phyloP scores from a whole-genome alignment of 345 rosid genomes.

The Eucalyptus albens region DNA sequence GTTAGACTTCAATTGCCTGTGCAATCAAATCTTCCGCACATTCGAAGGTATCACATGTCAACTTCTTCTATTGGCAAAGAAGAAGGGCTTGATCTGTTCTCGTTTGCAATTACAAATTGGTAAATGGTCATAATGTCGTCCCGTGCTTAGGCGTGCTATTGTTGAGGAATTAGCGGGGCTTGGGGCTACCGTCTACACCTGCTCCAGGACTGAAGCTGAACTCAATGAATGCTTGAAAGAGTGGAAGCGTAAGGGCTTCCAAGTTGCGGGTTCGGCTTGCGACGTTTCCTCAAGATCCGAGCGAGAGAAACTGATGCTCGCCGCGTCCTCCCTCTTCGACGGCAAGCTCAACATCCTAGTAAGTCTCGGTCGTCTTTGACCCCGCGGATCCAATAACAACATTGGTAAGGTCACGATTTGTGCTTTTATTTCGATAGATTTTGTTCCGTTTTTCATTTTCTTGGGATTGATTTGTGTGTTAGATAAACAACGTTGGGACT shows the following conservation, averaged over 20 bases:
- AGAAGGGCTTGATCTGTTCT: neutral
- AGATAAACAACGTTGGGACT: constrained; percentile 46
- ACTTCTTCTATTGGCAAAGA: neutral
- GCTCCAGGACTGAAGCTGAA: constrained; percentile 45
- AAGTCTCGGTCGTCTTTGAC: neutral
- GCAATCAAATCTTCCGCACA: neutral
- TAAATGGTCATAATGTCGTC: neutral
- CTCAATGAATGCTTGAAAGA: constrained; percentile 27
- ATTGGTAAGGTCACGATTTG: neutral
- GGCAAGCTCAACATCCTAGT: constrained; percentile 62
- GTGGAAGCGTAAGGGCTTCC: constrained; percentile 18
- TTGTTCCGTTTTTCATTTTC: neutral
- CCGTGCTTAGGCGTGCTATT: constrained; percentile 26
- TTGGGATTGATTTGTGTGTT: neutral
- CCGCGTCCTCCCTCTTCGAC: constrained; percentile 20
- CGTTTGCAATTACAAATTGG: neutral
- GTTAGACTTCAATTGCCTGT: neutral
- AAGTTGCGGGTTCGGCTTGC: constrained; percentile 25
- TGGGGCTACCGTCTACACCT: constrained; percentile 63
- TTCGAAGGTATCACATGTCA: neutral
- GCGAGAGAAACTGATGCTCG: constrained; percentile 29
- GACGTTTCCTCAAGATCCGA: constrained; percentile 31
- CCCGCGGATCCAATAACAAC: neutral
- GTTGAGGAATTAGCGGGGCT: constrained; percentile 24
- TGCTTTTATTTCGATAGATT: neutral